Conservation (phyloP, 2,329 filamentous ascomycete genomes). For the Curvularia sp. region DNA sequence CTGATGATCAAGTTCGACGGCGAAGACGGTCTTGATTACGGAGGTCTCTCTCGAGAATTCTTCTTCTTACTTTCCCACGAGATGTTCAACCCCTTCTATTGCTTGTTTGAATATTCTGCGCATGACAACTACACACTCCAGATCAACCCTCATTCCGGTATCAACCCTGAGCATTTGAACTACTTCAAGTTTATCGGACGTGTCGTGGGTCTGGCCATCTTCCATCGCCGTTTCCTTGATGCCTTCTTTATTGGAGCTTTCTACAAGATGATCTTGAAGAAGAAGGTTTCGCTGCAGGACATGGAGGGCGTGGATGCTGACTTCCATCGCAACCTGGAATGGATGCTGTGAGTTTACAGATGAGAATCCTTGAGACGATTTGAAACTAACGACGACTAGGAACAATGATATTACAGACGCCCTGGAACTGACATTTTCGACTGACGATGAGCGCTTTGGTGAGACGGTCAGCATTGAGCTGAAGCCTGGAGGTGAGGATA, state of each 20-base stretch:
- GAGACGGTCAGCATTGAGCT: slow-evolving; percentile 93
- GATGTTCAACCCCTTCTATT: slow-evolving; percentile 99
- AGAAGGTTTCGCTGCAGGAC: slow-evolving; percentile 87
- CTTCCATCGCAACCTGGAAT: slow-evolving; percentile 94
- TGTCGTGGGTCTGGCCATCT: slow-evolving; percentile 95
- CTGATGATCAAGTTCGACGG: slow-evolving; percentile 99
- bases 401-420: slow-evolving; percentile 97
- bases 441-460: slow-evolving; percentile 96
- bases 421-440: slow-evolving; percentile 93
- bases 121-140: slow-evolving; percentile 99
- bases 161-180: slow-evolving; percentile 98
- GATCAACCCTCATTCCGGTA: slow-evolving; percentile 98
- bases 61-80: slow-evolving; percentile 99
- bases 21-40: slow-evolving; percentile 97
- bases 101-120: slow-evolving; percentile 97
- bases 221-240: slow-evolving; percentile 96
- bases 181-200: slow-evolving; percentile 99
- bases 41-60: slow-evolving; percentile 94
- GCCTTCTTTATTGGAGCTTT: slow-evolving; percentile 99
- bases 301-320: slow-evolving; percentile 99
- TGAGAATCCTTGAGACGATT: not conserved
- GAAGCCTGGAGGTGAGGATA: slow-evolving; percentile 86
- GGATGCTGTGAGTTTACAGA: slow-evolving; percentile 73
- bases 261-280: slow-evolving; percentile 99
- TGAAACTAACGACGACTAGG: slow-evolving; percentile 43